These are phyloP conservation scores for Aspergillus taichungensis DNA, from an alignment of 495 filamentous ascomycete genomes.

Conservation along the genomic window DNA sequence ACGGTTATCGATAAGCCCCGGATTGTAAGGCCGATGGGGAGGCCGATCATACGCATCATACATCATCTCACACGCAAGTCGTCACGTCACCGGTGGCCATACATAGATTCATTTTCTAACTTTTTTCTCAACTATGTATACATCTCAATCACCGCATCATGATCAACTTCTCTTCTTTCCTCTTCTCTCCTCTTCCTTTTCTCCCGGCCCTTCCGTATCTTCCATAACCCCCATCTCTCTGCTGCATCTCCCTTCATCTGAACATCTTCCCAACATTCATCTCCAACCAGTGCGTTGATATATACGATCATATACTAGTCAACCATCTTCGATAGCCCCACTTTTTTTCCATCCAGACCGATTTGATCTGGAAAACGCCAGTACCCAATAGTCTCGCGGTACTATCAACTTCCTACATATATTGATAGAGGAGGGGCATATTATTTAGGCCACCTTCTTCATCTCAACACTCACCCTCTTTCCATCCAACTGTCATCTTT, in stretches of 20 bases:
- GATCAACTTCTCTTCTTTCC: background rate
- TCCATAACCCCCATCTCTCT: background rate
- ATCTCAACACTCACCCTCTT: background rate
- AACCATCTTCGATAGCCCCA: conserved; percentile 8
- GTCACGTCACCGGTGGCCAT: conserved; percentile 26
- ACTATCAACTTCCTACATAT: conserved; percentile 13
- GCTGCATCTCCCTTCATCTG: background rate
- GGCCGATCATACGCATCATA: no score
- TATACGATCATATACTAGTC: background rate
- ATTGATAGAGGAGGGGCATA: conserved; percentile 3
- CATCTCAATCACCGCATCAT: no score
- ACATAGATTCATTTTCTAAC: background rate
- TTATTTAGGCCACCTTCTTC: conserved; percentile 1
- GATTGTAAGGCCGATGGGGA: background rate
- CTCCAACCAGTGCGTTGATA: no score
- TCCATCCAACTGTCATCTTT: background rate
- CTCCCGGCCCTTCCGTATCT: background rate
- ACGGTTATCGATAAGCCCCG: conserved; percentile 14
- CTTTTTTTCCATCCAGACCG: conserved; percentile 6
- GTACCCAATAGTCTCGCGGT: conserved; percentile 6
- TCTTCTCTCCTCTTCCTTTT: background rate
- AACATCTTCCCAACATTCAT: no score
- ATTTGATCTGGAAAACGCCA: conserved; percentile 4
- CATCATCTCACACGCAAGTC: conserved; percentile 21
- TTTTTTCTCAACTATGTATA: no score